Evolutionary conservation across 2,329 filamentous ascomycete species (phyloP).

Genomic region (Zymoseptoria pseudotritici): DNA sequence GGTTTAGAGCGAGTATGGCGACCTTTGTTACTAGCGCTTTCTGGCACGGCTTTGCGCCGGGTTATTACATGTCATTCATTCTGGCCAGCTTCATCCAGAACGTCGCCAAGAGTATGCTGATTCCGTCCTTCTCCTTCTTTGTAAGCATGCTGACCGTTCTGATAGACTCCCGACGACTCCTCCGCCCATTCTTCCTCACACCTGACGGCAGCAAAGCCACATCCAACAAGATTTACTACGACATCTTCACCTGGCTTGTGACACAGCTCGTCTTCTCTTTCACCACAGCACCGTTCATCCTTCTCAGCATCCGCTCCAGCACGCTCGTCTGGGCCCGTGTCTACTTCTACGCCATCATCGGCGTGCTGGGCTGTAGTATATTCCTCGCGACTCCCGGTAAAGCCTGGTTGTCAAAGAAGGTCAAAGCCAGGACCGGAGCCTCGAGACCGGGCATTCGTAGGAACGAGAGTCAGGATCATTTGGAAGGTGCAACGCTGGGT

Average conservation of each 20-base stretch:
- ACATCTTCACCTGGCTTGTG: slow-evolving; percentile 63
- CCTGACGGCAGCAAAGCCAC: slow-evolving; percentile 63
- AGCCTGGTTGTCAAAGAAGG: slow-evolving; percentile 33
- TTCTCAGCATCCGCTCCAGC: slow-evolving; percentile 65
- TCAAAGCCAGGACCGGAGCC: slow-evolving; percentile 29
- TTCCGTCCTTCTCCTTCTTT: background rate
- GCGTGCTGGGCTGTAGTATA: slow-evolving; percentile 55
- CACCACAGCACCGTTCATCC: slow-evolving; percentile 72
- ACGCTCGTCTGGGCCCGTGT: slow-evolving; percentile 73
- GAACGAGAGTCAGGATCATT: slow-evolving; percentile 28
- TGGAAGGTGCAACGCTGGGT: slow-evolving; percentile 55
- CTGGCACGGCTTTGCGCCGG: slow-evolving; percentile 97
- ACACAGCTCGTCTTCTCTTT: slow-evolving; percentile 84
- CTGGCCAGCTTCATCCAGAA: slow-evolving; percentile 89
- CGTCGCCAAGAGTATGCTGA: slow-evolving; percentile 75
- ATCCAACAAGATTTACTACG: slow-evolving; percentile 76
- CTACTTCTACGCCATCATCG: slow-evolving; percentile 77
- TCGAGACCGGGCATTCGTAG: slow-evolving; percentile 22
- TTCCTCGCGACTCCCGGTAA: slow-evolving; percentile 80
- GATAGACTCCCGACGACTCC: slow-evolving; percentile 75
- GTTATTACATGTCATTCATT: slow-evolving; percentile 88
- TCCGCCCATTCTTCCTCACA: slow-evolving; percentile 89
- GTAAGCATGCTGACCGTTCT: slow-evolving; percentile 1
- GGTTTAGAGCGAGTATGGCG: slow-evolving; percentile 86
- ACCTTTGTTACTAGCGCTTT: slow-evolving; percentile 92